Evolutionary conservation across 768 basidiomycete species (phyloP).

Genomic region (Cubamyces lactineus): DNA sequence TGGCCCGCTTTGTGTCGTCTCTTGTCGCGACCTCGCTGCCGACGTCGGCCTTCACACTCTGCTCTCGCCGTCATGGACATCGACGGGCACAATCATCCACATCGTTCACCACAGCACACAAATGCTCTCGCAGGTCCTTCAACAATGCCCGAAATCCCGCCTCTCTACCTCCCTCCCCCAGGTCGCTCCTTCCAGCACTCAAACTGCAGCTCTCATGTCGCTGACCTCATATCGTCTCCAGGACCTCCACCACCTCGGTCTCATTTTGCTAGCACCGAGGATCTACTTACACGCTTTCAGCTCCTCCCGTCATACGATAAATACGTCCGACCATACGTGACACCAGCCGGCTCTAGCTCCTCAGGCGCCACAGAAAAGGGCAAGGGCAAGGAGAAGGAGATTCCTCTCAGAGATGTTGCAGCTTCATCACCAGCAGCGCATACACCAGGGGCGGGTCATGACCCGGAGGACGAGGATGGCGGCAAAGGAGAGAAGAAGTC

Average conservation of each 20-base stretch:
- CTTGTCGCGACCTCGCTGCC: constrained; percentile 23
- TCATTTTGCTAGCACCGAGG: constrained; percentile 74
- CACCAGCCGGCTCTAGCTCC: constrained; percentile 37
- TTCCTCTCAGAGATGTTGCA: constrained; percentile 22
- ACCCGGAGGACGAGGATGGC: constrained; percentile 57
- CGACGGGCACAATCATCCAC: constrained; percentile 30
- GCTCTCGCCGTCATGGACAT: constrained; percentile 33
- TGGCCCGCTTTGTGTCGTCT: constrained; percentile 17
- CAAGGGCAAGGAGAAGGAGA: constrained; percentile 35
- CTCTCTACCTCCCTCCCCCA: constrained; percentile 35
- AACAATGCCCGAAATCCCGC: constrained; percentile 40
- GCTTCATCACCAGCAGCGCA: constrained; percentile 32
- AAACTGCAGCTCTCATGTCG: constrained; percentile 7
- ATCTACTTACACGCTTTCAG: constrained; percentile 73
- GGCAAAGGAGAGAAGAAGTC: constrained; percentile 69
- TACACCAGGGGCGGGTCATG: constrained; percentile 44
- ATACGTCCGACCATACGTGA: constrained; percentile 64
- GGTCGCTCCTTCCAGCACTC: constrained; percentile 33
- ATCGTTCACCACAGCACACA: constrained; percentile 30
- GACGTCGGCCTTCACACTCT: constrained; percentile 10
- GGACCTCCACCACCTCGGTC: constrained; percentile 34
- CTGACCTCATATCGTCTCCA: constrained; percentile 24
- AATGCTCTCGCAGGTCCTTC: constrained; percentile 71
- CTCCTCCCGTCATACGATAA: constrained; percentile 79
- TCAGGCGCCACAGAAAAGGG: constrained; percentile 34